Conservation (phyloP, 164 flowering plant genomes). For the Nelumbo lutea region DNA sequence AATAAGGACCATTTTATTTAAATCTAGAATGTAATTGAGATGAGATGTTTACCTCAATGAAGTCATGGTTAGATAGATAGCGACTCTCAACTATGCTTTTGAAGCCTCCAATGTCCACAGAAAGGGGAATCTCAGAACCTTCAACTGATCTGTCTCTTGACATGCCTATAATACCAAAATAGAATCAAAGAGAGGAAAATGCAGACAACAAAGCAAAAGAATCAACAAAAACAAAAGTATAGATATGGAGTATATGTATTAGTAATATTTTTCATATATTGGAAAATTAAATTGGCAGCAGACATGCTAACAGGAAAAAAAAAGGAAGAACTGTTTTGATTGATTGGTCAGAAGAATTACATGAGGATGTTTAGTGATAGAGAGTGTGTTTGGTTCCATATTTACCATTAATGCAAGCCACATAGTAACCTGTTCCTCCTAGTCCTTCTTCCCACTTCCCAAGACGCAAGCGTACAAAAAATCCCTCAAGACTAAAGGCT, state of each 20-base stretch:
- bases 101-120: slow-evolving; percentile 53
- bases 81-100: slow-evolving; percentile 54
- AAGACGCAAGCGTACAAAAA: slow-evolving; percentile 65
- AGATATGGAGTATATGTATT: not conserved
- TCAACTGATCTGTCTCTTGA: slow-evolving; percentile 21
- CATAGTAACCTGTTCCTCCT: slow-evolving; percentile 70
- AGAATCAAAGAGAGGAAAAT: not conserved
- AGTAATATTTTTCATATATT: not conserved
- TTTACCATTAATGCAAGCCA: slow-evolving; percentile 68
- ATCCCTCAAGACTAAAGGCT: slow-evolving; percentile 50
- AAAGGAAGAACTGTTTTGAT: not conserved
- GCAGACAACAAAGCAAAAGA: not conserved
- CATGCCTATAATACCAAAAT: slow-evolving; percentile 27
- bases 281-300: too few relatives aligned
- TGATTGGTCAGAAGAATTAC: not conserved
- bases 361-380: not conserved
- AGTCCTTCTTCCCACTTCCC: slow-evolving; percentile 64
- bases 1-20: too few relatives aligned
- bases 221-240: not conserved
- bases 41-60: slow-evolving; percentile 56
- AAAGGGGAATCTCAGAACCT: slow-evolving; percentile 27
- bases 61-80: slow-evolving; percentile 77
- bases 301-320: too few relatives aligned
- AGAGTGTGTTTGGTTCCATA: not conserved
- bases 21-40: not conserved